A percentile compares a stretch with the other conserved stretches of the same genome.
phyloP scores from a whole-genome alignment of 2,329 filamentous ascomycete genomes.

The Penicillium decumbens region DNA sequence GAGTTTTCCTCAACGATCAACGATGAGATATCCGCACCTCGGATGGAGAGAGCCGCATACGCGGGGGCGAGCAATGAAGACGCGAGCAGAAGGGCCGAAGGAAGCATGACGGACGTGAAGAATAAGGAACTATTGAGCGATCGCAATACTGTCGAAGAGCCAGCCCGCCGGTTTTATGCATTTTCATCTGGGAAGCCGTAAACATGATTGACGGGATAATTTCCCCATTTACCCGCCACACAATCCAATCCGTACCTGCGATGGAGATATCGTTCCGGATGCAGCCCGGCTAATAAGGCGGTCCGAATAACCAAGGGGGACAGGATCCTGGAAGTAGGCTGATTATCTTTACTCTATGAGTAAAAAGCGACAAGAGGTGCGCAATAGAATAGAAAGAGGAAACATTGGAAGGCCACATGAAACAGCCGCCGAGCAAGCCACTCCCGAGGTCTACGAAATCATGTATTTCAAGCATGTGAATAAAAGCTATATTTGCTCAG shows the following conservation, averaged over 20 bases:
- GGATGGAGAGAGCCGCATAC: slow-evolving; percentile 55
- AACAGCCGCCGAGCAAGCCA: not conserved
- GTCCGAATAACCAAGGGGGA: no score
- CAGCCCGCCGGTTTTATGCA: not conserved
- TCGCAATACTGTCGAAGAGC: not conserved
- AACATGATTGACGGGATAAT: not conserved
- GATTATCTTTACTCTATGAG: no score
- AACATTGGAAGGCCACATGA: no score
- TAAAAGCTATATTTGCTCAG: not conserved
- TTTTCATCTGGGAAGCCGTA: not conserved
- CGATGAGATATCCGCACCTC: slow-evolving; percentile 68
- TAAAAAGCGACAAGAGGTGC: no score
- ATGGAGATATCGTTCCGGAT: slow-evolving; percentile 1
- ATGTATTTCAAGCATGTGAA: not conserved
- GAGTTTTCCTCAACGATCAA: slow-evolving; percentile 58
- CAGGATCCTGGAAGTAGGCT: no score
- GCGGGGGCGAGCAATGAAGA: slow-evolving; percentile 16
- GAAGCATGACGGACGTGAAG: slow-evolving; percentile 7
- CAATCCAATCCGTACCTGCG: not conserved
- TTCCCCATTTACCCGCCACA: slow-evolving; percentile 1
- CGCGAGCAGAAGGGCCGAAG: slow-evolving; percentile 14
- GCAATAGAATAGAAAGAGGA: no score
- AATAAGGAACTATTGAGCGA: not conserved
- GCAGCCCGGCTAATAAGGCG: not conserved
- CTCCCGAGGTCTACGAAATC: not conserved